Conservation (phyloP, 2,329 filamentous ascomycete species). For the Incumbomyces lentus region DNA sequence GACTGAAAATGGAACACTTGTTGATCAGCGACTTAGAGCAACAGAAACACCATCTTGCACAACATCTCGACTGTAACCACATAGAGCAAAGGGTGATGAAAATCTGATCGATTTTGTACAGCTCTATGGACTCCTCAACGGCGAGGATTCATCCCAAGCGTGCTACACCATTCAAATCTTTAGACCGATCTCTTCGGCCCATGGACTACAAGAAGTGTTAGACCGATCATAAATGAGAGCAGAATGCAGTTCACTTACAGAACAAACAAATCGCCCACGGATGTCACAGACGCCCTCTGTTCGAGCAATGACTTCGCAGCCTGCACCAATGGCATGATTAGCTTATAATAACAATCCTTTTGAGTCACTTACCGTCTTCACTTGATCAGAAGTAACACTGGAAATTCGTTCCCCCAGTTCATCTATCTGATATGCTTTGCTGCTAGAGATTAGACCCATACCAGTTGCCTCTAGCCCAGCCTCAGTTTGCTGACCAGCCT, state of each 20-base stretch:
- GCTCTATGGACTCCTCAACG: constrained; percentile 3
- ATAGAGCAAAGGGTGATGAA: not conserved
- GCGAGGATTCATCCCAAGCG: not conserved
- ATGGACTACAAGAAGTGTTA: constrained; percentile 44
- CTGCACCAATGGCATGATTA: constrained; percentile 35
- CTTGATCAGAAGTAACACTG: constrained; percentile 67
- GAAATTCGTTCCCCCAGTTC: constrained; percentile 70
- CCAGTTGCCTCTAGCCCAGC: constrained; percentile 75
- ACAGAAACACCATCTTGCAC: not conserved
- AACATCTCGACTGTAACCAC: too few species aligned
- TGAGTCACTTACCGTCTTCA: constrained; percentile 63
- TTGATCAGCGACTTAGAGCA: too few species aligned
- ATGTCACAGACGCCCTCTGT: constrained; percentile 76
- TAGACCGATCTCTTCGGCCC: constrained; percentile 85
- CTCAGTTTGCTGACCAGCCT: constrained; percentile 66
- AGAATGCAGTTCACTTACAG: constrained; percentile 35
- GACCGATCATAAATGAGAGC: not conserved
- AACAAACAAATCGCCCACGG: constrained; percentile 82
- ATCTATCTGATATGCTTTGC: constrained; percentile 73
- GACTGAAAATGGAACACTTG: too few species aligned
- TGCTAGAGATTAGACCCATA: constrained; percentile 68
- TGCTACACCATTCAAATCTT: constrained; percentile 59
- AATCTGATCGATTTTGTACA: constrained; percentile 5
- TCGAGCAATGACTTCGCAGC: constrained; percentile 79
- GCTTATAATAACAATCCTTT: too few species aligned